These are phyloP conservation scores for Kuraishia hungarica DNA, from an alignment of 805 yeast genomes.

Conservation along the genomic window DNA sequence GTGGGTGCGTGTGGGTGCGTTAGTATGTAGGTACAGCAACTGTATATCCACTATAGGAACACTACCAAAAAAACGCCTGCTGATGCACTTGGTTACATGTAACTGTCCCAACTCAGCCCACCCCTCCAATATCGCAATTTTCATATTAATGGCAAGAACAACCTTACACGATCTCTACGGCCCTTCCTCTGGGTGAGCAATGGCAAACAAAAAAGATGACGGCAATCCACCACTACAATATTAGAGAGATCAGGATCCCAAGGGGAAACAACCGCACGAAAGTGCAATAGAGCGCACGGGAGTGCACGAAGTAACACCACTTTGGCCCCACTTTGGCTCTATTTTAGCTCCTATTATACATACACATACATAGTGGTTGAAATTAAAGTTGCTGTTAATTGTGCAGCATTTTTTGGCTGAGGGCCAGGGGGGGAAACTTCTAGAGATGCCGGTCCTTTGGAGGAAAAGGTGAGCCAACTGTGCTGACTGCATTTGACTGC, in stretches of 20 bases:
- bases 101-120: no score
- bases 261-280: not conserved
- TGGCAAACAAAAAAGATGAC: no score
- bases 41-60: no score
- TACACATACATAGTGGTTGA: no score
- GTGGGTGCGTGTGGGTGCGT: no score
- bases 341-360: no score
- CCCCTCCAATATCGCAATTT: not conserved
- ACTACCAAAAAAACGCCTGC: no score
- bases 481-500: not conserved
- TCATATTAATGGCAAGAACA: not conserved
- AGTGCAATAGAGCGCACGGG: not conserved
- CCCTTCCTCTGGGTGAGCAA: not conserved
- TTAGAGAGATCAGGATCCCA: not conserved
- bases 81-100: no score
- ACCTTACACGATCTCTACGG: not conserved
- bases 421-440: not conserved
- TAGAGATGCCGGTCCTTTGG: not conserved
- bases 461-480: not conserved
- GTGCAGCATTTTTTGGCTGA: not conserved
- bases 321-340: no score
- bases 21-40: not conserved
- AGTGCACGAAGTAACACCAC: not conserved
- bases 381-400: not conserved
- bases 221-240: not conserved